Percentiles rank a stretch among this genome's conserved stretches.
phyloP scores from a whole-genome alignment of 345 rosid genomes.

The Acer negundo region DNA sequence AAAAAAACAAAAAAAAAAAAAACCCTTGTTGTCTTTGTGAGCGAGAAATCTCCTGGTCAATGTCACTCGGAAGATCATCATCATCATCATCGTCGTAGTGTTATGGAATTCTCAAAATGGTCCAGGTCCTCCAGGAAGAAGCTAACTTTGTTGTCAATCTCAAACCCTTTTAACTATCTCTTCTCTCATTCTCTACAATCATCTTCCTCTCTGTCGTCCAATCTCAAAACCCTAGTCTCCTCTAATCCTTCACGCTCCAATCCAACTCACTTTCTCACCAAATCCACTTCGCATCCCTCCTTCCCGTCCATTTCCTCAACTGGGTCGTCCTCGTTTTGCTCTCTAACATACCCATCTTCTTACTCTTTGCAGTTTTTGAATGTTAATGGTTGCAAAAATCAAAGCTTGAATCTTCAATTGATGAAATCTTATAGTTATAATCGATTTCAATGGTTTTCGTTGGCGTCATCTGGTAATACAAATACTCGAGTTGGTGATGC shows the following conservation, averaged over 20 bases:
- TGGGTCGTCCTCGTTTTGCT: slow-evolving; percentile 1
- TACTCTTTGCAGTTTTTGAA: background rate
- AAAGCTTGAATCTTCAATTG: background rate
- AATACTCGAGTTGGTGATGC: background rate
- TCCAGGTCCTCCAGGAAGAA: background rate
- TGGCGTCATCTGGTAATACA: background rate
- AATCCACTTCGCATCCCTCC: background rate
- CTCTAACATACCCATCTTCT: background rate
- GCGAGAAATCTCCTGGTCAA: background rate
- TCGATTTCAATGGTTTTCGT: slow-evolving; percentile 6
- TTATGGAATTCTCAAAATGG: slow-evolving; percentile 11
- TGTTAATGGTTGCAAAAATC: background rate
- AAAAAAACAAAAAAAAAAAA: no score
- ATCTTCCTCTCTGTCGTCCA: background rate
- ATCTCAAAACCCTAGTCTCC: slow-evolving; percentile 9
- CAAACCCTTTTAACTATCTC: background rate
- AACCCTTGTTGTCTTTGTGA: no score
- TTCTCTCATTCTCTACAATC: slow-evolving; percentile 2
- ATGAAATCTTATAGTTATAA: background rate
- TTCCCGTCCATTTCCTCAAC: slow-evolving; percentile 6
- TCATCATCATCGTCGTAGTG: background rate
- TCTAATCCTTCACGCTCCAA: background rate
- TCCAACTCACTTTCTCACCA: slow-evolving; percentile 1
- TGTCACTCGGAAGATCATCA: background rate
- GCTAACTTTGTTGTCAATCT: slow-evolving; percentile 8